Evolutionary conservation across 1,284 basidiomycete species (phyloP).

Genomic region (Ceratobasidium sp.): DNA sequence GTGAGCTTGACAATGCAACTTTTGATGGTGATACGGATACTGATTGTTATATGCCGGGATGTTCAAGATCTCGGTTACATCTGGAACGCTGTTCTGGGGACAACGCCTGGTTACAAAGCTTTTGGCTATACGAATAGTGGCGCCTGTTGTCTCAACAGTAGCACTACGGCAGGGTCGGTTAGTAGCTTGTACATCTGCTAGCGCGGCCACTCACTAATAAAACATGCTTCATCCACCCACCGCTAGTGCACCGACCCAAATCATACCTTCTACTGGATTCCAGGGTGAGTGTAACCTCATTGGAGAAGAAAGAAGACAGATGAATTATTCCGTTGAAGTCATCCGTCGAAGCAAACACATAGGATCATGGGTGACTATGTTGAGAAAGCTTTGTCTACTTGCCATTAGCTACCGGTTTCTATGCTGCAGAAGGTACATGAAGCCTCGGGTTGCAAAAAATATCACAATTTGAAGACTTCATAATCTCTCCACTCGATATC

Average conservation of each 20-base stretch:
- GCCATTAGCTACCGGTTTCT: background rate
- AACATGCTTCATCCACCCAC: background rate
- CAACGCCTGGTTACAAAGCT: conserved; percentile 61
- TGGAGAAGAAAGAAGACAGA: too few species aligned
- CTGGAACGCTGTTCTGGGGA: conserved; percentile 65
- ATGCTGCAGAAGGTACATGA: too few species aligned
- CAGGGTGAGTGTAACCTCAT: background rate
- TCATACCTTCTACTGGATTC: conserved; percentile 20
- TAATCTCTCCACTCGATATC: too few species aligned
- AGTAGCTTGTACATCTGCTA: background rate
- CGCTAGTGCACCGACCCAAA: background rate
- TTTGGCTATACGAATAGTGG: conserved; percentile 65
- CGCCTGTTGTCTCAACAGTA: conserved; percentile 55
- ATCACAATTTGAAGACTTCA: too few species aligned
- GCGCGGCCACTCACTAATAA: too few species aligned
- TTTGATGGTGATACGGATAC: too few species aligned
- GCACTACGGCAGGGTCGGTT: conserved; percentile 27
- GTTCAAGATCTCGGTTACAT: conserved; percentile 59
- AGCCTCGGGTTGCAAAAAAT: too few species aligned
- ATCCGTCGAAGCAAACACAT: conserved; percentile 19
- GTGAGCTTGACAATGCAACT: background rate
- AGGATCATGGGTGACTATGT: conserved; percentile 15
- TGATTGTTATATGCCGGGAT: too few species aligned
- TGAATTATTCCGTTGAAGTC: background rate
- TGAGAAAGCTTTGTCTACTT: background rate